phyloP scores from a whole-genome alignment of 805 yeast genomes.

The Candida hungchunana region DNA sequence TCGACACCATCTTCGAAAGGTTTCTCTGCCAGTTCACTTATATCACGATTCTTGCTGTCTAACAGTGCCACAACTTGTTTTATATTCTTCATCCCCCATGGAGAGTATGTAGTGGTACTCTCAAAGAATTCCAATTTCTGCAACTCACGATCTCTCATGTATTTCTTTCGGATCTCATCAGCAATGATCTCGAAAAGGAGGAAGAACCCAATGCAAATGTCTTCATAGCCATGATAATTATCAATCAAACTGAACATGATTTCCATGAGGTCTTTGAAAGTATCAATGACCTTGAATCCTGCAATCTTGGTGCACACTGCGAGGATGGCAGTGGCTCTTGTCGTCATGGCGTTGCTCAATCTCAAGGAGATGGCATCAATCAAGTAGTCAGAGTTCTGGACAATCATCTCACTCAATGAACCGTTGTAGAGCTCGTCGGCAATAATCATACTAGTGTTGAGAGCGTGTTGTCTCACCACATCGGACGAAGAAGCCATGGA shows the following conservation, averaged over 20 bases:
- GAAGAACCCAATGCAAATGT: slow-evolving; percentile 69
- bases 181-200: slow-evolving; percentile 61
- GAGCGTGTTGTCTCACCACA: slow-evolving; percentile 46
- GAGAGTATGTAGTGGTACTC: slow-evolving; percentile 22
- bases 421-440: slow-evolving; percentile 50
- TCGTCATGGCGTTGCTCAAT: slow-evolving; percentile 63
- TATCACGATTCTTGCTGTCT: slow-evolving; percentile 31
- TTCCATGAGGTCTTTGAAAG: slow-evolving; percentile 67
- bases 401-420: slow-evolving; percentile 51
- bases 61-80: slow-evolving; percentile 43
- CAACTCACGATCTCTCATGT: slow-evolving; percentile 28
- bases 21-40: slow-evolving; percentile 26
- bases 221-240: slow-evolving; percentile 76
- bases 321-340: slow-evolving; percentile 71
- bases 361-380: slow-evolving; percentile 72
- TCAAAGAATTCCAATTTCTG: slow-evolving; percentile 20
- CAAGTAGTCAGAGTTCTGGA: slow-evolving; percentile 73
- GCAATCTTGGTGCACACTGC: slow-evolving; percentile 66
- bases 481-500: slow-evolving; percentile 56
- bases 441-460: slow-evolving; percentile 46
- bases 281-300: slow-evolving; percentile 60
- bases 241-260: slow-evolving; percentile 77
- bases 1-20: slow-evolving; percentile 39
- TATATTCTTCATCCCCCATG: slow-evolving; percentile 42
- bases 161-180: slow-evolving; percentile 39